A percentile compares a stretch with the other conserved stretches of the same genome.
Evolutionary conservation across 768 basidiomycete genomes (phyloP).

Genomic region (Dacryopinax primogenitus): DNA sequence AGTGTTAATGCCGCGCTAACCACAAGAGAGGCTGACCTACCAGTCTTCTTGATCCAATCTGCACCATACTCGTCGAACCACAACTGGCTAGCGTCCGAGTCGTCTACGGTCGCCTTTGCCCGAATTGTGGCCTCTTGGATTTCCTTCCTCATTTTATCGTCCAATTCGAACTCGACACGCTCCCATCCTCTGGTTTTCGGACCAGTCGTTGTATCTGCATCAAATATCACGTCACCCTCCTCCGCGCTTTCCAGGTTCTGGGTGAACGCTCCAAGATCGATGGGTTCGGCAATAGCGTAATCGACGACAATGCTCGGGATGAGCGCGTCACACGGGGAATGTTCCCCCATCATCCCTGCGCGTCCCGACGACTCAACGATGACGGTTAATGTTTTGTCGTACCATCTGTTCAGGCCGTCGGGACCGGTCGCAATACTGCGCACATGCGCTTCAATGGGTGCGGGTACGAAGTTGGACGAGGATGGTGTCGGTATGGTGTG

Average conservation of each 20-base stretch:
- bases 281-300: conserved; percentile 58
- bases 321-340: conserved; percentile 79
- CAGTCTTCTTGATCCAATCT: conserved; percentile 68
- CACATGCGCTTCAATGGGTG: conserved; percentile 54
- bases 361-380: conserved; percentile 75
- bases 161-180: conserved; percentile 61
- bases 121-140: conserved; percentile 46
- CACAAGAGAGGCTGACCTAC: conserved; percentile 32
- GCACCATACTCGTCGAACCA: conserved; percentile 74
- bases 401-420: conserved; percentile 69
- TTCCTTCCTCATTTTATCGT: conserved; percentile 43
- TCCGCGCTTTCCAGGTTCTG: conserved; percentile 14
- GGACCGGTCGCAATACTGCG: conserved; percentile 55
- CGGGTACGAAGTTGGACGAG: conserved; percentile 22
- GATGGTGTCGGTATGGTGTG: conserved; percentile 38
- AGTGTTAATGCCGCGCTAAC: neutral
- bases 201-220: neutral
- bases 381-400: conserved; percentile 74
- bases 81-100: conserved; percentile 74
- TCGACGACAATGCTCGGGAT: conserved; percentile 79
- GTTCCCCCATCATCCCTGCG: conserved; percentile 80
- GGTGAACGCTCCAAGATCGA: conserved; percentile 40
- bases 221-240: conserved; percentile 18
- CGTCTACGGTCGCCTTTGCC: conserved; percentile 46
- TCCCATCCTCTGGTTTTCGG: conserved; percentile 34